Base-by-base conservation (phyloP, 1,284 basidiomycete species). In the Schizopora paradoxa region DNA sequence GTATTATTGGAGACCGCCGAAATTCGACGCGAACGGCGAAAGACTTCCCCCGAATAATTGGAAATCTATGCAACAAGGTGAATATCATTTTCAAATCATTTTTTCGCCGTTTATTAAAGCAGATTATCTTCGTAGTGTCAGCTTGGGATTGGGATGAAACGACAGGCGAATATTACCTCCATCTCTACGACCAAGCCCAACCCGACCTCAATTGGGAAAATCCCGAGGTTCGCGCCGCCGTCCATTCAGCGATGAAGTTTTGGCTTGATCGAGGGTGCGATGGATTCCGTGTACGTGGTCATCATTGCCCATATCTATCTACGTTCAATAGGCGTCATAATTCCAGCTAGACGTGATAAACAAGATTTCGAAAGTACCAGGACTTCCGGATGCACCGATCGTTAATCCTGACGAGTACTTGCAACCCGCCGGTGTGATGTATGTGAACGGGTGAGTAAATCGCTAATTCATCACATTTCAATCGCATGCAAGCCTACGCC, bases 161-260 rank as follows among this genome's bases (percentile, higher is more conserved):
- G 19, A 84, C 82, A 0, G 69, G 80, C 49, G 82, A 86, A 62
- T 90, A 81, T 56, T 88, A 87, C 60, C 73, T 88, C 38, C 85
- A 88, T 62, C 58, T 87, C 6, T 90, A 80, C 61, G 71, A 79
- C 52, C 58, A 68, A 8, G 75, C 82, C 52, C 87, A 89, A 64
- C 87, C 86, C 0, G 87, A 90, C 61, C 64, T 88, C 26, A 88
- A 91, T 62, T 90, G 85, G 86, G 78, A 83, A 34, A 81, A 85
- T 58, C 70, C 72, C 0, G 72, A 73, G 28, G 77, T 85, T 8
- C 66, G 79, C 21, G 66, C 74, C 31, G 82, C 80, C 2, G 74
- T 88, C 19, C 77, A 73, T 65, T 74, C 79, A 33, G 64, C 80
- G 29, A 82, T 90, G 73, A 62, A 66, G 26, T 90, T 86, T 63